Conservation (phyloP, 169 alveolate species). For the Plasmodium coatneyi region DNA sequence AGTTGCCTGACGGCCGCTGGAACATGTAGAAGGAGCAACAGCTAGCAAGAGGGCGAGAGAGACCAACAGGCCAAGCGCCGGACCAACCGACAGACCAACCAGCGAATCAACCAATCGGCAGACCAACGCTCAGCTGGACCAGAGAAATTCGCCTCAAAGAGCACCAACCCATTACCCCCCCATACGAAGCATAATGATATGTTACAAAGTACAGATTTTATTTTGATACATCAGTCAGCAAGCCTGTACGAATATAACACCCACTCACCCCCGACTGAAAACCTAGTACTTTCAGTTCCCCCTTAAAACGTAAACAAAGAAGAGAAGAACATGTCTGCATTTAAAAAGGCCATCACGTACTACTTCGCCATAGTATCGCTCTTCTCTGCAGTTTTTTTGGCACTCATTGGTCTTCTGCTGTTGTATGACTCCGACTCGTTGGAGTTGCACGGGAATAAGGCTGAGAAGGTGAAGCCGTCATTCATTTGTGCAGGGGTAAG, state of each 20-base stretch:
- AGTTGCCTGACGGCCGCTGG: neutral
- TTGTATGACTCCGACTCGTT: conserved; percentile 64
- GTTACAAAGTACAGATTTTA: conserved; percentile 16
- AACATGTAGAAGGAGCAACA: conserved; percentile 1
- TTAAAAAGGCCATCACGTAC: conserved; percentile 49
- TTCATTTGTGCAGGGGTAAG: conserved; percentile 75
- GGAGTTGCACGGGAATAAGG: conserved; percentile 59
- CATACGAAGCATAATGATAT: conserved; percentile 51
- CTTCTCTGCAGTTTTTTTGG: conserved; percentile 69
- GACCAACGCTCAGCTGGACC: neutral
- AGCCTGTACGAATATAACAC: neutral
- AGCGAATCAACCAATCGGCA: neutral
- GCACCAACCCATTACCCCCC: neutral
- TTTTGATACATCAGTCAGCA: neutral
- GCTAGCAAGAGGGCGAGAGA: neutral
- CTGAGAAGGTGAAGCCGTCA: conserved; percentile 59
- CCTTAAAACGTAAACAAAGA: neutral
- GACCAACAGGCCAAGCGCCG: neutral
- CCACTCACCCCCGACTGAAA: neutral
- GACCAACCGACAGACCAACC: neutral
- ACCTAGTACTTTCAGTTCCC: neutral
- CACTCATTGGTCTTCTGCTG: conserved; percentile 57
- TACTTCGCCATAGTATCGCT: conserved; percentile 70
- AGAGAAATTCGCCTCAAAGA: neutral
- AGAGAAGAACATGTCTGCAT: conserved; percentile 50